Base-by-base conservation (phyloP, 331 rosid genomes). In the Pyracantha coccinea region DNA sequence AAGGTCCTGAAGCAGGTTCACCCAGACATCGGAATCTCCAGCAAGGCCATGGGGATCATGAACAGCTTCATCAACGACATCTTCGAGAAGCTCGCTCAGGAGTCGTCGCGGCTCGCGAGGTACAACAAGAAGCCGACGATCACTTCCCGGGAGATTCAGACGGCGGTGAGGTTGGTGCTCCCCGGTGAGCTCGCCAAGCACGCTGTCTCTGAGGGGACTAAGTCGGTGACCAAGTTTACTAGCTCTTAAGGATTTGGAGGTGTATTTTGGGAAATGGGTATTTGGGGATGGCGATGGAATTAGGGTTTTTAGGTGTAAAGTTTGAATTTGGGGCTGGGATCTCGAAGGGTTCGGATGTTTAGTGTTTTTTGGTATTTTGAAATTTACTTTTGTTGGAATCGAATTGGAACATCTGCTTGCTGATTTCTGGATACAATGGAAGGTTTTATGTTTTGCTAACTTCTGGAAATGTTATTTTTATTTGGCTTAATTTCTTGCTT, bases 31-130 rank as follows among this genome's bases (percentile, higher is more conserved):
- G 90, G 88, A 0, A 84, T 86, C 60, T 86, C 88, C 4, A 81
- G 88, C 75, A 83, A 83, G 66, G 90, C 90, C 20, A 86, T 86
- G 90, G 90, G 88, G 3, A 86, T 86, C 44, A 86, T 86, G 90
- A 86, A 86, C 85, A 84, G 86, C 50, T 86, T 86, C 78, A 86
- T 86, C 81, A 83, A 83, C 27, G 89, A 86, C 28, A 83, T 86
- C 53, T 86, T 79, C 50, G 83, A 79, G 83, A 79, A 79, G 78
- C 81, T 86, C 0, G 90, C 90, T 9, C 85, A 84, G 74, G 90
- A 86, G 47, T 31, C 90, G 0, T 81, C 90, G 0, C 66, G 69
- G 17, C 86, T 86, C 15, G 90, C 90, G 5, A 80, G 88, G 24
- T 86, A 79, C 79, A 79, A 79, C 79, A 79, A 79, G 83, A 74